Evolutionary conservation across 2,329 filamentous ascomycete species (phyloP).

Genomic region (Bimuria novae-zelandiae): DNA sequence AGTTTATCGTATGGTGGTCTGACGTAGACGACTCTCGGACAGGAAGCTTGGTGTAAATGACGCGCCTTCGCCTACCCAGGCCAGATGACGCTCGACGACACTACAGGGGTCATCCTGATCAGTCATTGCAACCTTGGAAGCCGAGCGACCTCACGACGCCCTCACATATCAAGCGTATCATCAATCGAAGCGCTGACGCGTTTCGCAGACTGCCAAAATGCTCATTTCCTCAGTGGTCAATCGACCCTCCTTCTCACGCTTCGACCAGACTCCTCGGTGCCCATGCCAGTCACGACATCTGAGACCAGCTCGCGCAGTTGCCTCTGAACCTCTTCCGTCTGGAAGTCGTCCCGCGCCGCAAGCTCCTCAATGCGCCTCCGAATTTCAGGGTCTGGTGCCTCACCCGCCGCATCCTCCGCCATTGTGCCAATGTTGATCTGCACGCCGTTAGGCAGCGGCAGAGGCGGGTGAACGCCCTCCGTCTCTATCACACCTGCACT

Average conservation of each 20-base stretch:
- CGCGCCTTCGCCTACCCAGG: too few relatives aligned
- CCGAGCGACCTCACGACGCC: too few relatives aligned
- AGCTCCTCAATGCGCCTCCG: conserved; percentile 86
- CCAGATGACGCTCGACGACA: too few relatives aligned
- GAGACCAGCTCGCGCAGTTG: conserved; percentile 78
- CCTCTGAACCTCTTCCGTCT: conserved; percentile 77
- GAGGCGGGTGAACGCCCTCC: conserved; percentile 50
- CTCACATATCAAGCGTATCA: not conserved
- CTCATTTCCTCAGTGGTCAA: conserved; percentile 40
- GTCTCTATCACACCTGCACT: conserved; percentile 23
- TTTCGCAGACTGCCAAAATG: conserved; percentile 5
- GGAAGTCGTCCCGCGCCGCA: conserved; percentile 80
- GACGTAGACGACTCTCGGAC: too few relatives aligned
- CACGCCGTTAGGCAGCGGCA: conserved; percentile 74
- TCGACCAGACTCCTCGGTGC: conserved; percentile 63
- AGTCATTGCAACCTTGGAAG: not conserved
- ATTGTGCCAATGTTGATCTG: conserved; percentile 78
- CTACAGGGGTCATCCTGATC: not conserved
- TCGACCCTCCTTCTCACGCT: conserved; percentile 44
- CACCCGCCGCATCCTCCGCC: conserved; percentile 58
- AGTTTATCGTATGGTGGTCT: too few relatives aligned
- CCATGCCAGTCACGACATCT: conserved; percentile 75
- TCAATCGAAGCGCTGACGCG: conserved; percentile 2
- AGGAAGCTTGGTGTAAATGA: too few relatives aligned
- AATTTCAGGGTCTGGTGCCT: conserved; percentile 79